Base-by-base conservation (phyloP, 139 green algal species). In the Mychonastes homosphaera region DNA sequence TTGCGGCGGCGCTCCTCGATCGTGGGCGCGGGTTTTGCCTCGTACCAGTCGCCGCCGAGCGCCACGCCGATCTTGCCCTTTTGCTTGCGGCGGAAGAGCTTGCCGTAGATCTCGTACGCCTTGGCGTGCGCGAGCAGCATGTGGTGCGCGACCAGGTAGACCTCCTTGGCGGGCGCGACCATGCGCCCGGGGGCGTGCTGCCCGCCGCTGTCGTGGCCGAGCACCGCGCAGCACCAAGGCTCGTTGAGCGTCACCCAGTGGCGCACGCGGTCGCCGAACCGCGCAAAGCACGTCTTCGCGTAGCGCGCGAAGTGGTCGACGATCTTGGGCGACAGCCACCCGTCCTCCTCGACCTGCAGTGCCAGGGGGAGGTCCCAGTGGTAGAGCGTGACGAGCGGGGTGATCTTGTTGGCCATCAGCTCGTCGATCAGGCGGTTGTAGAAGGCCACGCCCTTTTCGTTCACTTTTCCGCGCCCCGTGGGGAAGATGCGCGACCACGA, bases 401-500 rank as follows among this genome's bases (percentile, higher is more conserved):
- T 58, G 56, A 75, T 70, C 16, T 34, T 32, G 33, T 56, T 56
- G 38, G 56, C 62, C 13, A 67, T 33, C 26, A 71, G 55, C 55
- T 63, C 68, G 26, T 71, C 48, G 32, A 75, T 58, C 56, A 71
- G 29, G 7, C 41, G 18, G 55, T 67, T 43, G 50, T 75, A 75
- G 56, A 63, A 70, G 13, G 49, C 55, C 39, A 75, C 34, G 13
- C 61, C 68, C 19, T 53, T 28, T 55, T 61, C 35, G 41, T 70
- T 75, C 27, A 56, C 45, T 36, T 58, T 59, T 8, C 66, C 59
- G 12, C 35, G 38, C 6, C 67, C 68, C 23, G 54, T 64, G 27
- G 75, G 74, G 21, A 78, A 35, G 4, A 82, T 54, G n/a, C 74
- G 64, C 8, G 56, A 49, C 74, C 74, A 82, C 8, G 67, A 52